Percentiles rank a stretch among this genome's conserved stretches.
Evolutionary conservation across 352 stramenopile species (phyloP).

Genomic region (Phytopythium cucurbitacearum): DNA sequence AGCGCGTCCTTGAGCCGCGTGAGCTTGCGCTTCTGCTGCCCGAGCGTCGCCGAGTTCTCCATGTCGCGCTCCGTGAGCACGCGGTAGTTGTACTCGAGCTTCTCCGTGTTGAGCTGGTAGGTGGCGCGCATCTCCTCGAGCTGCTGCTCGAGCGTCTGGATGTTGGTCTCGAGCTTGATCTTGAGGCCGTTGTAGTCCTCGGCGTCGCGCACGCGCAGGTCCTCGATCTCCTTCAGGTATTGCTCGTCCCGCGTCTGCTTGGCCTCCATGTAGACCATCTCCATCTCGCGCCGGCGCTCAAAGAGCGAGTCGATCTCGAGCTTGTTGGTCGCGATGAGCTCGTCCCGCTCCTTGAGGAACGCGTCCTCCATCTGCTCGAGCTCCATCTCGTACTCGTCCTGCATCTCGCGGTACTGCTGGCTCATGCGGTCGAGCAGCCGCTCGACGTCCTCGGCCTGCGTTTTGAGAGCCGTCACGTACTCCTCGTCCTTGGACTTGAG

Average conservation of each 20-base stretch:
- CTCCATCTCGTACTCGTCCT: conserved; percentile 92
- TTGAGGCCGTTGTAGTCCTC: conserved; percentile 96
- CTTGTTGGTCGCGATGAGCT: conserved; percentile 87
- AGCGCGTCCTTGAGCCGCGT: conserved; percentile 91
- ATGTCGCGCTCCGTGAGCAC: conserved; percentile 93
- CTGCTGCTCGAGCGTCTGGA: conserved; percentile 95
- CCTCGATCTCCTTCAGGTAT: conserved; percentile 90
- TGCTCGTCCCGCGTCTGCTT: conserved; percentile 89
- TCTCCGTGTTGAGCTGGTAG: conserved; percentile 96
- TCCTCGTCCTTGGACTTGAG: conserved; percentile 94
- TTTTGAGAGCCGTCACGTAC: conserved; percentile 91
- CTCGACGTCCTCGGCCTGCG: conserved; percentile 89
- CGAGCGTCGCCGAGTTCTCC: conserved; percentile 92
- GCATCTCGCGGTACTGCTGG: conserved; percentile 90
- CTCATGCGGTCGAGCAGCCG: conserved; percentile 87
- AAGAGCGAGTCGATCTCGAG: conserved; percentile 92
- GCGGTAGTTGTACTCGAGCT: conserved; percentile 96
- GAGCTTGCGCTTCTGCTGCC: conserved; percentile 92
- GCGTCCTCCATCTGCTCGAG: conserved; percentile 92
- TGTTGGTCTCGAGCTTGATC: conserved; percentile 96
- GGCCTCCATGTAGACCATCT: conserved; percentile 92
- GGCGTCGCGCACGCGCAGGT: conserved; percentile 85
- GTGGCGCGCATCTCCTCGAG: conserved; percentile 94
- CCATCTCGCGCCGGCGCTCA: conserved; percentile 89
- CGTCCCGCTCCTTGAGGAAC: conserved; percentile 90